phyloP scores from a whole-genome alignment of 2,329 filamentous ascomycete genomes.

The Talaromyces atroroseus region DNA sequence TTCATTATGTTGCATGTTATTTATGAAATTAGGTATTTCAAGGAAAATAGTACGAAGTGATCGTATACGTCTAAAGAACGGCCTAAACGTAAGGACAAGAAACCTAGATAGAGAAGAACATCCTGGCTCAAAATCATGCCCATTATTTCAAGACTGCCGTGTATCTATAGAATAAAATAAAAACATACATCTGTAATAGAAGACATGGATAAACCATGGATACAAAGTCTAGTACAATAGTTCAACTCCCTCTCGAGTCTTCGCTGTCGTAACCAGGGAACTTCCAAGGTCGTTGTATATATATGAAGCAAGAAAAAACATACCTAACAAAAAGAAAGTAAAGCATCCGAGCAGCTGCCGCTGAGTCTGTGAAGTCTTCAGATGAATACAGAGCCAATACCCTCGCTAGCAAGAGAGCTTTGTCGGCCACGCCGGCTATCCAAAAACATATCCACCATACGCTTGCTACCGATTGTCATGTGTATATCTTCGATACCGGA shows the following conservation, averaged over 20 bases:
- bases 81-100: background rate
- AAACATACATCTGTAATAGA: background rate
- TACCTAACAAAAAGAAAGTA: background rate
- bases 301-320: background rate
- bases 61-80: background rate
- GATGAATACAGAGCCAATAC: background rate
- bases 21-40: no score
- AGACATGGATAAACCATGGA: background rate
- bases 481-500: slow-evolving; percentile 21
- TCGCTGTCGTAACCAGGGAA: background rate
- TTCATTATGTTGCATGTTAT: no score
- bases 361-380: background rate
- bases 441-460: slow-evolving; percentile 35
- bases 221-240: background rate
- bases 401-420: slow-evolving; percentile 17
- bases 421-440: slow-evolving; percentile 26
- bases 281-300: background rate
- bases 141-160: background rate
- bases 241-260: background rate
- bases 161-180: background rate
- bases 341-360: background rate
- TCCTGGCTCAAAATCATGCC: background rate
- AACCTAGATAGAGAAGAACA: background rate
- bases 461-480: slow-evolving; percentile 29
- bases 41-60: no score